Base-by-base conservation (phyloP, 1,284 basidiomycete species). In the Boletellus sp. region DNA sequence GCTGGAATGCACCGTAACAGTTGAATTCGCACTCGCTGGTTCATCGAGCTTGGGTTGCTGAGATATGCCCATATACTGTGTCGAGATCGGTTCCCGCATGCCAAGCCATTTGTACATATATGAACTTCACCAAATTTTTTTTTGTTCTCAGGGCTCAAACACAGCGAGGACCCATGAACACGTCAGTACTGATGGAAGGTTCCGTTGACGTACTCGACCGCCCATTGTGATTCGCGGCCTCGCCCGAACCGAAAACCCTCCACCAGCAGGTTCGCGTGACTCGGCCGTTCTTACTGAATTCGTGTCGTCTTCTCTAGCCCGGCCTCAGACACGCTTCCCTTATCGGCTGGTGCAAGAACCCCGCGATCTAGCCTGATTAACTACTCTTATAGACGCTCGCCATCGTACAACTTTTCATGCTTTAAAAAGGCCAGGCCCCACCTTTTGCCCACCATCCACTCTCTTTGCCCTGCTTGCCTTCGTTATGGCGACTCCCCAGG, bases 401-500 rank as follows among this genome's bases (percentile, higher is more conserved):
- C 57, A 60, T 60, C 61, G 66, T 62, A 56, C 61, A 57, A 57
- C 20, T 64, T 63, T 67, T 67, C 63, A 58, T 67, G 57, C 63
- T 71, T 72, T 72, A 70, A 69, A 64, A 30, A 30, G 56, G 55
- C 68, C 66, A 69, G 59, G n/a, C n/a, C 49, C 66, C 69, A 62
- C 58, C 60, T 57, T 66, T 58, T 45, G 53, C 61, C 61, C 55
- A 54, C 60, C 50, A 54, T 57, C 61, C n/a, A n/a, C 60, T 58
- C 64, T 61, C 63, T 61, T 63, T 54, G 45, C 48, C 57, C 53
- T 37, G 41, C 54, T 58, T 66, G 61, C 61, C 59, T 62, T 60
- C 69, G 67, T 58, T 65, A 82, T 82, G 80, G 74, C 78, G 57
- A 64, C 73, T 58, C 73, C 74, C 69, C 71, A 73, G 58, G 64